Evolutionary conservation across 2,329 filamentous ascomycete species (phyloP), one percentile per base, ranked within the genome.

Genomic region (Colletotrichum sidae): DNA sequence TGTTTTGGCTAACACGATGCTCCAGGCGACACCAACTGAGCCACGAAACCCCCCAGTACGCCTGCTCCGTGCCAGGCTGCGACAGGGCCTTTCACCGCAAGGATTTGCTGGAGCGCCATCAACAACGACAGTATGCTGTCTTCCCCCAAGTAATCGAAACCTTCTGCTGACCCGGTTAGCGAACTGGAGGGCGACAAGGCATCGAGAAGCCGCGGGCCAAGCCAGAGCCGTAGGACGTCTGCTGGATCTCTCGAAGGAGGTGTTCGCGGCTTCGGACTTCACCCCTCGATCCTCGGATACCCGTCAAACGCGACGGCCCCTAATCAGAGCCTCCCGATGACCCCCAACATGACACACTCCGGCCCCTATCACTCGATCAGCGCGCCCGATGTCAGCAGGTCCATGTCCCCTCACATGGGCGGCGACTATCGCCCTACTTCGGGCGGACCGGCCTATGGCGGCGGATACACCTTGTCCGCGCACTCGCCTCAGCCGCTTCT

Each of bases 11-110:
- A 56, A 54, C 52, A 44, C 17, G 15, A n/a, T 44, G 39, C 52
- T 60, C 12, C 62, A 88, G 87, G 71, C 85, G 87, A 58, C 87
- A 90, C 73, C 84, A 89, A 73, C 75, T 88, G 44, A 88, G 86
- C 69, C 87, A 90, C 72, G 79, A 83, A 60, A 83, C 80, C 55
- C 85, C 88, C 34, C 79, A 80, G 47, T 82, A 83, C 69, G 76
- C 76, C 42, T 90, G 88, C 67, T 78, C 75, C 3, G 80, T 83
- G 60, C 79, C 82, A 13, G 82, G 84, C 44, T 90, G 88, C 72
- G 85, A 83, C 44, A 84, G 83, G 67, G 78, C 80, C 12, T 90
- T 90, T 67, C 83, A 88, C 68, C 82, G 88, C 58, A 81, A 83
- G 50, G 88, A 90, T 72, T 76, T 90, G 10, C 78, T 89, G 15